These are phyloP conservation scores for Vanrija humicola DNA, from an alignment of 1,284 basidiomycete species.

Conservation along the genomic window DNA sequence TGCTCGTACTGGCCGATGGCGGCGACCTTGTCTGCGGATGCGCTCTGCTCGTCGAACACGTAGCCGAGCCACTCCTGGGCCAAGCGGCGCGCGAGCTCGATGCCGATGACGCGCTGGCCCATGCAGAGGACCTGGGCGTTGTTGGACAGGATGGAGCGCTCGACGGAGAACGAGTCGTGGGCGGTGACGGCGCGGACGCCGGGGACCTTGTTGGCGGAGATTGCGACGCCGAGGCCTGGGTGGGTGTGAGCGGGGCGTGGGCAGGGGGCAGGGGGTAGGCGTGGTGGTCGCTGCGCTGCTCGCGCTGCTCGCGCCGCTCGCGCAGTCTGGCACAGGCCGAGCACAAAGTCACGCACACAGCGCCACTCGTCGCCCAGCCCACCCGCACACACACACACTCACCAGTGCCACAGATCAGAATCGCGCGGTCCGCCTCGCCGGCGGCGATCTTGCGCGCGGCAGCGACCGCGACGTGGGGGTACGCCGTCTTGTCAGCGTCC, in stretches of 20 bases:
- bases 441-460: constrained; percentile 48
- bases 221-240: constrained; percentile 46
- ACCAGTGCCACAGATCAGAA: constrained; percentile 52
- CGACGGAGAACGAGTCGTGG: constrained; percentile 51
- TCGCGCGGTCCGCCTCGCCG: constrained; percentile 50
- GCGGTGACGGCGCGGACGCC: constrained; percentile 49
- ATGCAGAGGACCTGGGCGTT: constrained; percentile 52
- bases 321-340: too few species aligned
- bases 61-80: constrained; percentile 51
- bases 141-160: constrained; percentile 50
- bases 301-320: too few species aligned
- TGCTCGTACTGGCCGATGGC: constrained; percentile 46
- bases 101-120: constrained; percentile 51
- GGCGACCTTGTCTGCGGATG: constrained; percentile 49
- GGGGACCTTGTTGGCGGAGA: constrained; percentile 49
- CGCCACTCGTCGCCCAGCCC: neutral
- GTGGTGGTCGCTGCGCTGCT: too few species aligned
- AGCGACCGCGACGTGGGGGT: constrained; percentile 50
- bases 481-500: constrained; percentile 43
- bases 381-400: constrained; percentile 1
- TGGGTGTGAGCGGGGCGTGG: neutral
- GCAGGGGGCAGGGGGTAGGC: too few species aligned
- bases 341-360: neutral
- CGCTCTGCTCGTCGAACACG: constrained; percentile 46
- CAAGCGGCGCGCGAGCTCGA: constrained; percentile 49